phyloP scores from a whole-genome alignment of 2,329 filamentous ascomycete species.

The Cryphonectria radicalis region DNA sequence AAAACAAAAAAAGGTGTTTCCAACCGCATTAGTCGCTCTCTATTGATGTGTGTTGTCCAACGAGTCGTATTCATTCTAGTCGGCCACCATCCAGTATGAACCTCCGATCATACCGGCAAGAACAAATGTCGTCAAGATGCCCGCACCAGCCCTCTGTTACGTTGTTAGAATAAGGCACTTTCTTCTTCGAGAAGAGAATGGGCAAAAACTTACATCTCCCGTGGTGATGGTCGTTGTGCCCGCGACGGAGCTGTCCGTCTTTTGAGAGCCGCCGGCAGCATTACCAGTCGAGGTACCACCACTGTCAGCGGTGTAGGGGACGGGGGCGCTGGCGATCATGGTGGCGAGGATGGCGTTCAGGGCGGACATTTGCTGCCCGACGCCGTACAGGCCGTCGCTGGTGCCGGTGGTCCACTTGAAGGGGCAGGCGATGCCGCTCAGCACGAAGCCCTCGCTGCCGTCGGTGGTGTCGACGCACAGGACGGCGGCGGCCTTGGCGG shows the following conservation, averaged over 20 bases:
- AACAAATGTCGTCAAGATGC: slow-evolving; percentile 52
- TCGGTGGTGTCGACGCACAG: slow-evolving; percentile 65
- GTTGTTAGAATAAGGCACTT: slow-evolving; percentile 46
- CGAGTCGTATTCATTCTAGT: slow-evolving; percentile 23
- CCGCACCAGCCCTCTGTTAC: slow-evolving; percentile 53
- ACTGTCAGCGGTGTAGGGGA: slow-evolving; percentile 50
- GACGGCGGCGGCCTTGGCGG: slow-evolving; percentile 62
- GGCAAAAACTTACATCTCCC: too few relatives aligned
- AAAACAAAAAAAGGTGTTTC: neutral
- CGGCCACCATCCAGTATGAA: slow-evolving; percentile 56
- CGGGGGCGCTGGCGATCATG: slow-evolving; percentile 39
- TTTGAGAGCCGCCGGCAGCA: slow-evolving; percentile 43
- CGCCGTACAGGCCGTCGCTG: slow-evolving; percentile 58
- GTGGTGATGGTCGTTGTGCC: slow-evolving; percentile 18
- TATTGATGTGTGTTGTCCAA: neutral
- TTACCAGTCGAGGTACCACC: slow-evolving; percentile 56
- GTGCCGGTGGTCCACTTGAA: slow-evolving; percentile 62
- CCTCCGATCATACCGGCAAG: slow-evolving; percentile 46
- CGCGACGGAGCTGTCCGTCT: slow-evolving; percentile 33
- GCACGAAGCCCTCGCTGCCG: slow-evolving; percentile 60
- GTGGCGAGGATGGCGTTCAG: slow-evolving; percentile 60
- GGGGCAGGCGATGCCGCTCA: slow-evolving; percentile 63
- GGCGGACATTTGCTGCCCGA: slow-evolving; percentile 64
- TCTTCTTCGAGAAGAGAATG: too few relatives aligned
- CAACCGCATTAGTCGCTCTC: neutral